phyloP scores from a whole-genome alignment of 805 yeast species.

The Ogataea angusta region DNA sequence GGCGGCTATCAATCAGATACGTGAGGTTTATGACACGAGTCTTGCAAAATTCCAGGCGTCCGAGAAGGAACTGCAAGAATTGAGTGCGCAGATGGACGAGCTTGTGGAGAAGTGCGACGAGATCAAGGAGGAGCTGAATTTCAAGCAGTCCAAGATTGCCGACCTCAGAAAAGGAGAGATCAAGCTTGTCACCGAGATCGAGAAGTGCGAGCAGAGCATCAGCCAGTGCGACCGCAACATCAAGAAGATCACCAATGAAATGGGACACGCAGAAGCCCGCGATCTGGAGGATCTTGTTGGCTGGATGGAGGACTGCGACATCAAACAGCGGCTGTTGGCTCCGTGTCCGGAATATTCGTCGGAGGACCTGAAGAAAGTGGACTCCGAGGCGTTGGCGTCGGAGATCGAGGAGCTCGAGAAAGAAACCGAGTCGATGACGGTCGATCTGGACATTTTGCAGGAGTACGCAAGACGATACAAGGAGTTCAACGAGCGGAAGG shows the following conservation, averaged over 20 bases:
- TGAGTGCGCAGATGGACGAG: conserved; percentile 35
- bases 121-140: conserved; percentile 40
- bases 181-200: conserved; percentile 62
- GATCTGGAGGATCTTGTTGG: conserved; percentile 49
- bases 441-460: conserved; percentile 69
- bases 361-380: conserved; percentile 48
- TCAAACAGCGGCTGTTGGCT: conserved; percentile 18
- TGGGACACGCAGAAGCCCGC: conserved; percentile 45
- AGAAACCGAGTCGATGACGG: conserved; percentile 52
- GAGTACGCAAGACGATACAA: conserved; percentile 68
- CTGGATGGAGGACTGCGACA: conserved; percentile 45
- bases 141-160: conserved; percentile 44
- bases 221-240: conserved; percentile 39
- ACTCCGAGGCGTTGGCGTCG: conserved; percentile 45
- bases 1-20: conserved; percentile 35
- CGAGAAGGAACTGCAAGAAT: conserved; percentile 33
- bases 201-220: conserved; percentile 45
- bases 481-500: conserved; percentile 63
- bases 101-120: conserved; percentile 39
- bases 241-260: conserved; percentile 37
- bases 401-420: conserved; percentile 56
- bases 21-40: conserved; percentile 27
- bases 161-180: conserved; percentile 62
- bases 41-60: conserved; percentile 28
- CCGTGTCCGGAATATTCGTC: conserved; percentile 31